phyloP scores from a whole-genome alignment of 164 flowering plant species.

The Magnolia sinica region DNA sequence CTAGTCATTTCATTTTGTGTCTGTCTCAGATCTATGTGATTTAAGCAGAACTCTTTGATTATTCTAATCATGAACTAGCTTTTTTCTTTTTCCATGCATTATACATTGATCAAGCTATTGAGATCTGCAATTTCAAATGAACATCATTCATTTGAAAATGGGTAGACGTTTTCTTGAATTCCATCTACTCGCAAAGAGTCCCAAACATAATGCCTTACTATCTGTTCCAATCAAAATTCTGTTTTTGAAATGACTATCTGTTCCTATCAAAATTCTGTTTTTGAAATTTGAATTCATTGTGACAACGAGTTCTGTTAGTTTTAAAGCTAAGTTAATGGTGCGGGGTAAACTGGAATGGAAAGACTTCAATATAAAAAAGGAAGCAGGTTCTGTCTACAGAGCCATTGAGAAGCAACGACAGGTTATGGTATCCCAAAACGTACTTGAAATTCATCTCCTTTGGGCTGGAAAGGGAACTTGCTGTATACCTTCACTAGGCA shows the following conservation, averaged over 20 bases:
- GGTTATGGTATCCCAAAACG: slow-evolving; percentile 51
- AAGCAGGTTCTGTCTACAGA: slow-evolving; percentile 50
- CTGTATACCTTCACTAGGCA: slow-evolving; percentile 47
- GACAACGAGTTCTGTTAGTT: neutral
- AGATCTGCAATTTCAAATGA: neutral
- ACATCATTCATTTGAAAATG: neutral
- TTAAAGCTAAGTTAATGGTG: neutral
- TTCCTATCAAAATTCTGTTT: too few species aligned
- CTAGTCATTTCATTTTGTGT: too few species aligned
- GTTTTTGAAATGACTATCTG: too few species aligned
- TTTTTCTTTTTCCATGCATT: neutral
- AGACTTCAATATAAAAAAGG: slow-evolving; percentile 66
- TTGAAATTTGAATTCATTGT: neutral
- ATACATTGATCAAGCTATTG: neutral
- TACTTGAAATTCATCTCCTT: slow-evolving; percentile 47
- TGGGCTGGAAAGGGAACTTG: slow-evolving; percentile 68
- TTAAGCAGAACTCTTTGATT: too few species aligned
- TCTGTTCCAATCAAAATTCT: neutral
- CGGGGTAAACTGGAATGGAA: slow-evolving; percentile 7
- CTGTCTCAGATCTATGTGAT: too few species aligned
- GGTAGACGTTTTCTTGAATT: neutral
- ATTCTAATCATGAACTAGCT: too few species aligned
- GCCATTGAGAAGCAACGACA: slow-evolving; percentile 39
- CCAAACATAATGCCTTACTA: neutral
- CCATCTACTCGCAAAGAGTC: neutral